Evolutionary conservation across 2,329 filamentous ascomycete genomes (phyloP).

Genomic region (Penicillium sp.): DNA sequence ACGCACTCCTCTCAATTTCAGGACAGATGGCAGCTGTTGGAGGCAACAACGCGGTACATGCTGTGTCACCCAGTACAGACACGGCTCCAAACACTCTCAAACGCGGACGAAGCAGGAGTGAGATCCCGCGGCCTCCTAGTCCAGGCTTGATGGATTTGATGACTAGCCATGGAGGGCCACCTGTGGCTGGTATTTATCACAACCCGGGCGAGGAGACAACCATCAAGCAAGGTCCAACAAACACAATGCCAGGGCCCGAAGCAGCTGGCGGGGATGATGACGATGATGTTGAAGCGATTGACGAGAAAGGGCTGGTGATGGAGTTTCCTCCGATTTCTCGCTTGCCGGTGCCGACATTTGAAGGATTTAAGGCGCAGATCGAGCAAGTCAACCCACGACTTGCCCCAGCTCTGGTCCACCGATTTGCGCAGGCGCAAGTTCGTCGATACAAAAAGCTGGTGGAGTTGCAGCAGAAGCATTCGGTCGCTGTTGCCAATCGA

Average conservation of each 20-base stretch:
- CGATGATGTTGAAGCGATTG: slow-evolving; percentile 51
- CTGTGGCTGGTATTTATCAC: slow-evolving; percentile 51
- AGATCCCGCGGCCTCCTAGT: slow-evolving; percentile 43
- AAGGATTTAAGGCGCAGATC: slow-evolving; percentile 72
- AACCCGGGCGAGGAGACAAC: slow-evolving; percentile 25
- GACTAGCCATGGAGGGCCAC: slow-evolving; percentile 54
- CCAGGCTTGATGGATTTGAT: slow-evolving; percentile 50
- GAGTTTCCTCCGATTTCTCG: slow-evolving; percentile 59
- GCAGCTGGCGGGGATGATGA: slow-evolving; percentile 42
- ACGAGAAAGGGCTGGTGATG: slow-evolving; percentile 57
- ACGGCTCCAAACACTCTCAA: slow-evolving; percentile 44
- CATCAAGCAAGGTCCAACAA: slow-evolving; percentile 15
- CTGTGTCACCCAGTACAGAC: slow-evolving; percentile 37
- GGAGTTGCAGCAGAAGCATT: slow-evolving; percentile 64
- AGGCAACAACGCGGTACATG: slow-evolving; percentile 53
- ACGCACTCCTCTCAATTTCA: slow-evolving; percentile 43
- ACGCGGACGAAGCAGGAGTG: slow-evolving; percentile 53
- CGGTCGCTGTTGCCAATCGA: slow-evolving; percentile 50
- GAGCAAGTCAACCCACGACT: slow-evolving; percentile 68
- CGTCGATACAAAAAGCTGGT: slow-evolving; percentile 72
- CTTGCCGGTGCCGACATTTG: slow-evolving; percentile 63
- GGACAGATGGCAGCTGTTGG: slow-evolving; percentile 43
- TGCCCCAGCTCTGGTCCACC: slow-evolving; percentile 63
- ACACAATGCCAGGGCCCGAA: slow-evolving; percentile 10
- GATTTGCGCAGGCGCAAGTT: slow-evolving; percentile 75